These are phyloP conservation scores for Vigna reflexopilosa DNA, from an alignment of 306 rosid genomes.

Conservation along the genomic window DNA sequence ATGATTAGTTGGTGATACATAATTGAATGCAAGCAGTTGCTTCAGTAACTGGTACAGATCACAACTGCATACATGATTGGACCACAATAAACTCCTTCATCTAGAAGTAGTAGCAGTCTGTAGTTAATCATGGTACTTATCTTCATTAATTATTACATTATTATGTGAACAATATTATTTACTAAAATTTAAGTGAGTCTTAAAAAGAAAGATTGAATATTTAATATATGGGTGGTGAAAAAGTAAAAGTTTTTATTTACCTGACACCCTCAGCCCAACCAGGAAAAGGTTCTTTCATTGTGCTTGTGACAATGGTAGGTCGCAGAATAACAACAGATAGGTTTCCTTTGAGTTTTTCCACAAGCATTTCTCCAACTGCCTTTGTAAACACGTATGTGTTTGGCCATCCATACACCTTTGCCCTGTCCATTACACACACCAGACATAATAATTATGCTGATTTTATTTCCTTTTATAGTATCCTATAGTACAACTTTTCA, in stretches of 20 bases:
- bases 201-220: neutral
- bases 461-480: too few relatives aligned
- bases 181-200: neutral
- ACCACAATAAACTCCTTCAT: neutral
- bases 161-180: neutral
- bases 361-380: conserved; percentile 81
- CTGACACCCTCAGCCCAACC: conserved; percentile 89
- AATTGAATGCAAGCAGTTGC: neutral
- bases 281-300: conserved; percentile 80
- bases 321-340: conserved; percentile 61
- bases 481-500: too few relatives aligned
- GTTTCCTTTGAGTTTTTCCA: conserved; percentile 54
- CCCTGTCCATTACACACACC: conserved; percentile 45
- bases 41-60: neutral
- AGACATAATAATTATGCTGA: neutral
- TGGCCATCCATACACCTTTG: conserved; percentile 87
- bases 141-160: neutral
- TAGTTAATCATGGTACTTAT: neutral
- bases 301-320: conserved; percentile 79
- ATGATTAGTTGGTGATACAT: too few relatives aligned
- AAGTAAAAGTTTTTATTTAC: conserved; percentile 37
- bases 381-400: conserved; percentile 86
- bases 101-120: neutral
- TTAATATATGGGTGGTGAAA: neutral
- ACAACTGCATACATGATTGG: neutral